Base-by-base conservation (phyloP, 2,329 filamentous ascomycete genomes). In the Talaromyces sp. region DNA sequence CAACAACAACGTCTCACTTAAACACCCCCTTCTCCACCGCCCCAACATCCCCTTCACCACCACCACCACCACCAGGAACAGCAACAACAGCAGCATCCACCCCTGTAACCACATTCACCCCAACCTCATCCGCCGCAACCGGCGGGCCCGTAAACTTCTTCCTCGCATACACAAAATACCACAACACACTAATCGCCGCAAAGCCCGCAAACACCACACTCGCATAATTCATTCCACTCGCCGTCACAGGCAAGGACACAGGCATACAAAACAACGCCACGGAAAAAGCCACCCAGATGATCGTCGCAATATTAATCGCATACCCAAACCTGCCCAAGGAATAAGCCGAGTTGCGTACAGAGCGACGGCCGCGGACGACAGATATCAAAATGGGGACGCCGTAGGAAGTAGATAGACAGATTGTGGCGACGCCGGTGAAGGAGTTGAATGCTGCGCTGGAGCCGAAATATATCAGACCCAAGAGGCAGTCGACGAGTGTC, bases 381-480 rank as follows among this genome's bases (percentile, higher is more conserved):
- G 82, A 88, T 61, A 92, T 86, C 11, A 91, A 75, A 58, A 92
- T 90, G 0, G 90, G 90, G 17, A 91, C 80, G 14, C 87, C 88
- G 71, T 92, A 92, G 0, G 88, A 90, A 3, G 86, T 85, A 0
- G 85, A 88, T 0, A 92, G 82, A 65, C 88, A 91, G 70, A 92
- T 91, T 4, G 89, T 92, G 1, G 89, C 89, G 0, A 91, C 88
- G 29, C 89, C 88, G 0, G 89, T 92, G 73, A 92, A 92, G 10
- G 85, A 87, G 78, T 88, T 89, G 77, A 92, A 92, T 0, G 90
- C 90, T 0, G 88, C 88, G 0, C 84, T 83, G 1, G 86, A 89
- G 10, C 90, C 90, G 64, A 92, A 91, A 76, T 90, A 92, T 72
- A 92, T 91, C 65, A 90, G 80, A 0, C 89, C 89, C 0, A 92